phyloP scores from a whole-genome alignment of 73 alveolate species.

The Uronychia binucleata region DNA sequence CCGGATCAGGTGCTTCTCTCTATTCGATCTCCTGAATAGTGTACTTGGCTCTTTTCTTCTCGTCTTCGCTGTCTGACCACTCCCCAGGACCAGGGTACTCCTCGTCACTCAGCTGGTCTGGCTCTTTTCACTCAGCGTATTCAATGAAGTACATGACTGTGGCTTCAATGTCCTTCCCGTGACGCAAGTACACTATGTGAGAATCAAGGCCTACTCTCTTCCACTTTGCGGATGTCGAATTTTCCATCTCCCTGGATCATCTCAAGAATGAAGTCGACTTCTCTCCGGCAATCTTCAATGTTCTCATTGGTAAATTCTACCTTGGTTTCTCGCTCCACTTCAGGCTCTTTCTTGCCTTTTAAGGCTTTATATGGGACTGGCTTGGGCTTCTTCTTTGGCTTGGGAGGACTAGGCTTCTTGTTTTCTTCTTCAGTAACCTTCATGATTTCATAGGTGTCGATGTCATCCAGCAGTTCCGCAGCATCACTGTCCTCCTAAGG shows the following conservation, averaged over 20 bases:
- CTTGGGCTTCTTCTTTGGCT: neutral
- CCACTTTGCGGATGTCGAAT: neutral
- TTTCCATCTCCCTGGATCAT: neutral
- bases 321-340: neutral
- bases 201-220: neutral
- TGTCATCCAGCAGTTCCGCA: neutral
- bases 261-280: neutral
- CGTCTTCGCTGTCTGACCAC: neutral
- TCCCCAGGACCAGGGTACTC: neutral
- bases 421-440: neutral
- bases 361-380: neutral
- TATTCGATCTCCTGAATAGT: neutral
- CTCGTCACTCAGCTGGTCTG: neutral
- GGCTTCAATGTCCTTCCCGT: neutral
- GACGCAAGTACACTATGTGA: neutral
- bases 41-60: neutral
- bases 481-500: neutral
- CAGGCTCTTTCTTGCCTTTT: neutral
- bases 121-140: neutral
- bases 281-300: too few relatives aligned
- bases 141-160: neutral
- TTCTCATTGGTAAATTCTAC: neutral
- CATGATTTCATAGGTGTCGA: neutral
- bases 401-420: neutral
- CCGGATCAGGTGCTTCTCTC: too few relatives aligned